Base-by-base conservation (phyloP, 2,329 filamentous ascomycete genomes). In the Colletotrichum sp. region DNA sequence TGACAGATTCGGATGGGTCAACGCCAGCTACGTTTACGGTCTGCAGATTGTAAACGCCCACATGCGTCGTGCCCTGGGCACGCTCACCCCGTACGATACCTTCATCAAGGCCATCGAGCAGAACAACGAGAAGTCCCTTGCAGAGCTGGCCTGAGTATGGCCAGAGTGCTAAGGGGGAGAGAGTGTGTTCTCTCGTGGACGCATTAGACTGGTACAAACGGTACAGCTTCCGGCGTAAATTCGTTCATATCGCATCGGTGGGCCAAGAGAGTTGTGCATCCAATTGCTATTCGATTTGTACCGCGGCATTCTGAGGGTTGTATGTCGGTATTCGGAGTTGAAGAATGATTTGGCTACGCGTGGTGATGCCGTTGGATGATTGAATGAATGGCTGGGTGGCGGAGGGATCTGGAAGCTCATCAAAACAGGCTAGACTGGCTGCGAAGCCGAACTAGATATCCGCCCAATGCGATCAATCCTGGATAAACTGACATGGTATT, bases 21-120 rank as follows among this genome's bases (percentile, higher is more conserved):
- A 99, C 83, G 96, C 97, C 81, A 98, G 96, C 83, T 99, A 98
- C 84, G 95, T 99, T 73, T 98, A 98, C 82, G 97, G 96, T 55
- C 89, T 99, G 76, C 93, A 96, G 79, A 95, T 98, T 79, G 90
- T 98, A 76, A 96, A 95, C 80, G 94, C 95, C 36, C 95, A 98
- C 85, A 96, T 97, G 92, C 93, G 93, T 83, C 94, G 96, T 80
- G 95, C 96, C 1, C 89, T 99, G 52, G 96, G 96, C 72, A 95
- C 96, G 8, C 89, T 98, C 80, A 98, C 96, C 6, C 93, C 95
- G 4, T 99, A 95, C 84, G 94, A 97, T 62, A 95, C 93, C 2
- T 98, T 96, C 84, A 90, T 92, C 82, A 93, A 92, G 84, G 95
- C 95, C 1, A 84, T 92, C 68, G 89, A 90, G 80, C 84, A 88